A percentile compares a stretch with the other conserved stretches of the same genome.
phyloP scores from a whole-genome alignment of 805 yeast genomes.

The Barnettozyma californica region DNA sequence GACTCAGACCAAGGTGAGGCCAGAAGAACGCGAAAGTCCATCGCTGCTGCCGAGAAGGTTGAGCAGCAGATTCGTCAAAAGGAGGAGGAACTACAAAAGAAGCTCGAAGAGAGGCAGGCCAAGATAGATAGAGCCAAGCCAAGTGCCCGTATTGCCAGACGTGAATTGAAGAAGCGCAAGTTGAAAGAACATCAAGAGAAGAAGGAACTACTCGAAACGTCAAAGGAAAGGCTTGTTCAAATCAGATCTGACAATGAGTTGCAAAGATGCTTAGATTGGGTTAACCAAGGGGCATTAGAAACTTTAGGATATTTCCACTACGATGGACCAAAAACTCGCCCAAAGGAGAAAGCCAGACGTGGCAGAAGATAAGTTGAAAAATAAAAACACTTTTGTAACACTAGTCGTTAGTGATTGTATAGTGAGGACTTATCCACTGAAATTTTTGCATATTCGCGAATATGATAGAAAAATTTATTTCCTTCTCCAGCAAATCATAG shows the following conservation, averaged over 20 bases:
- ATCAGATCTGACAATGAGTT: slow-evolving; percentile 36
- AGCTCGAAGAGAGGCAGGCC: slow-evolving; percentile 16
- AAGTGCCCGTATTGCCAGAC: slow-evolving; percentile 31
- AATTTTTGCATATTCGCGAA: background rate
- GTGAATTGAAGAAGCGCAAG: slow-evolving; percentile 31
- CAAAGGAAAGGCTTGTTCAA: slow-evolving; percentile 27
- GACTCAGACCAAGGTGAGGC: slow-evolving; percentile 9
- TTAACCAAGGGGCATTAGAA: slow-evolving; percentile 52
- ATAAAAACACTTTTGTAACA: too few relatives aligned
- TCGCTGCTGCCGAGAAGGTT: slow-evolving; percentile 18
- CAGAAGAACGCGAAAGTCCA: slow-evolving; percentile 25
- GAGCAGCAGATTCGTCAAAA: slow-evolving; percentile 19
- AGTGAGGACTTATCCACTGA: background rate
- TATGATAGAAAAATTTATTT: background rate
- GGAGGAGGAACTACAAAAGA: slow-evolving; percentile 4
- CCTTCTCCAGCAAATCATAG: background rate
- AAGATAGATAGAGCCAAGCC: slow-evolving; percentile 27
- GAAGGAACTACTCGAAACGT: slow-evolving; percentile 20
- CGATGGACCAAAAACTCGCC: slow-evolving; percentile 37
- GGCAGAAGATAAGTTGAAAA: slow-evolving; percentile 7
- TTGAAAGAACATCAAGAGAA: slow-evolving; percentile 30
- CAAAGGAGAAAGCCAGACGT: background rate
- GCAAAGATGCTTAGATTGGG: slow-evolving; percentile 53
- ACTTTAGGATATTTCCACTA: slow-evolving; percentile 46
- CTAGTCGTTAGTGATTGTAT: too few relatives aligned